phyloP scores from a whole-genome alignment of 257 asterid species.

The Osmanthus fragrans region DNA sequence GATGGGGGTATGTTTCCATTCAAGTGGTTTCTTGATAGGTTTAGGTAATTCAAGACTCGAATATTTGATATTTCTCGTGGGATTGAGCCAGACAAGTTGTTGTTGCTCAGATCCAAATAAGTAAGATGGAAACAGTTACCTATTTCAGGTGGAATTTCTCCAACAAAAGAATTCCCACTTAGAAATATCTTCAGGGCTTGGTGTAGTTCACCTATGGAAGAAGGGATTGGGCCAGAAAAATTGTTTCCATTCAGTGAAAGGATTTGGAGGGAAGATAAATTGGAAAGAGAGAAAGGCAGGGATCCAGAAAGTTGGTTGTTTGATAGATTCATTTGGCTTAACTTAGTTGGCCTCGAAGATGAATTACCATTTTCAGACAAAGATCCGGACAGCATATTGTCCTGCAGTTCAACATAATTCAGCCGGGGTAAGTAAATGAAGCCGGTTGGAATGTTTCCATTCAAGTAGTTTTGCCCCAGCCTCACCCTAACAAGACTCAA shows the following conservation, averaged over 20 bases:
- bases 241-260: conserved; percentile 61
- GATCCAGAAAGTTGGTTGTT: conserved; percentile 73
- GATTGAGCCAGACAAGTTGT: conserved; percentile 68
- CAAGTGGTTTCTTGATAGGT: conserved; percentile 79
- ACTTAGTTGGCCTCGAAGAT: conserved; percentile 44
- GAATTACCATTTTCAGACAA: conserved; percentile 49
- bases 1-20: conserved; percentile 61
- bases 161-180: conserved; percentile 55
- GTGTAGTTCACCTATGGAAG: conserved; percentile 70
- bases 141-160: conserved; percentile 70
- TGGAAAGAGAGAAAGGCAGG: conserved; percentile 69
- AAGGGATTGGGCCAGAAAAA: conserved; percentile 73
- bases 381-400: conserved; percentile 70
- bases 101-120: conserved; percentile 82
- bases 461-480: conserved; percentile 74
- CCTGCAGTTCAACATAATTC: conserved; percentile 80
- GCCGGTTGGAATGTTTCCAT: conserved; percentile 79
- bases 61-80: conserved; percentile 65
- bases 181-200: conserved; percentile 68
- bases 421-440: conserved; percentile 75
- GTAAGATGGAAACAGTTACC: conserved; percentile 66
- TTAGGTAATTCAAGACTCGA: conserved; percentile 69
- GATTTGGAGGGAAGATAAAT: conserved; percentile 68
- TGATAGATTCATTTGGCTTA: conserved; percentile 73
- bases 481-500: conserved; percentile 79